phyloP scores from a whole-genome alignment of 345 rosid genomes.

The Hypericum perforatum region DNA sequence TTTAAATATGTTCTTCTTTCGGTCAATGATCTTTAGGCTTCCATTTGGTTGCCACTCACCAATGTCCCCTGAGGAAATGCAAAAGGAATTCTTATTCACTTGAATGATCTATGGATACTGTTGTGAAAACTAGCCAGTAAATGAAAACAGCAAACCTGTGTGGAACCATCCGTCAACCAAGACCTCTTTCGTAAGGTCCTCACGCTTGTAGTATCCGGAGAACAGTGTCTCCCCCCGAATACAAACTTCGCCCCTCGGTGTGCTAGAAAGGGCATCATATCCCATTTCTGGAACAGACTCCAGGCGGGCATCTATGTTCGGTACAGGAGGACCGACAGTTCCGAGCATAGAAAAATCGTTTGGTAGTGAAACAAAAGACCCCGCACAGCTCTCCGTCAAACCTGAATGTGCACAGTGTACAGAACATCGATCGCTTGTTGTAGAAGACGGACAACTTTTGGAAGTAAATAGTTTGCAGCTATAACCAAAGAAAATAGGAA shows the following conservation, averaged over 20 bases:
- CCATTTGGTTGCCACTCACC: slow-evolving; percentile 99
- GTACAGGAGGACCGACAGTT: slow-evolving; percentile 94
- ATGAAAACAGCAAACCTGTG: slow-evolving; percentile 44
- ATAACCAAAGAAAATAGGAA: neutral
- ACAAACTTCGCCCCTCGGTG: slow-evolving; percentile 84
- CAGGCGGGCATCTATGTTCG: slow-evolving; percentile 78
- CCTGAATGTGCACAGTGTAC: slow-evolving; percentile 30
- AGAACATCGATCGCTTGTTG: neutral
- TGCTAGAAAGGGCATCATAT: slow-evolving; percentile 79
- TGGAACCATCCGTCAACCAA: slow-evolving; percentile 90
- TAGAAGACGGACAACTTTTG: neutral
- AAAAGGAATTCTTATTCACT: slow-evolving; percentile 1
- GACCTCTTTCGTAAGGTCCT: slow-evolving; percentile 80
- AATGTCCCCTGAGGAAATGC: slow-evolving; percentile 51
- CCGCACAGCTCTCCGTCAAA: slow-evolving; percentile 93
- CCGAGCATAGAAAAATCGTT: slow-evolving; percentile 72
- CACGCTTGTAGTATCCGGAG: slow-evolving; percentile 85
- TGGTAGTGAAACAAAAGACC: slow-evolving; percentile 83
- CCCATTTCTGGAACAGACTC: slow-evolving; percentile 97
- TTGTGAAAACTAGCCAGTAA: slow-evolving; percentile 1
- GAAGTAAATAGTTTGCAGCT: neutral
- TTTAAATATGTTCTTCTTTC: slow-evolving; percentile 91
- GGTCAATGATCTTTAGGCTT: slow-evolving; percentile 84
- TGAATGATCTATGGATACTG: neutral
- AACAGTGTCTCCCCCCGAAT: slow-evolving; percentile 65